Evolutionary conservation across 2,329 filamentous ascomycete species (phyloP).

Genomic region (Verticillium alfalfae): DNA sequence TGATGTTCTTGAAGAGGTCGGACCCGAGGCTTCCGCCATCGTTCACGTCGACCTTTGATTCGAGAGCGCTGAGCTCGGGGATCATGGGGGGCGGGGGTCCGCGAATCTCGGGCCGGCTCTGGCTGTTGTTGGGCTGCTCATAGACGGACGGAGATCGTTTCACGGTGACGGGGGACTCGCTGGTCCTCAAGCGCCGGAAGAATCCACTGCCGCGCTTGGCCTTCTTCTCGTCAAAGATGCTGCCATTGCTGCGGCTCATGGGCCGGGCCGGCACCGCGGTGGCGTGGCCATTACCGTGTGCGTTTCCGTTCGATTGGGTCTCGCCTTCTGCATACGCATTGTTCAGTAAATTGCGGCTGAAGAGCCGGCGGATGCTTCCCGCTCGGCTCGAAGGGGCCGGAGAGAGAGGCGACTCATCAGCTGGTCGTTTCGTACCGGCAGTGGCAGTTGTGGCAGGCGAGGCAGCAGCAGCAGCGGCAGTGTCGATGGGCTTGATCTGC

Average conservation of each 20-base stretch:
- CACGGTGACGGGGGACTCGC: conserved; percentile 22
- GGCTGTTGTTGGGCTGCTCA: conserved; percentile 22
- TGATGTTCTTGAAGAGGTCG: conserved; percentile 56
- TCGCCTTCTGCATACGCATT: conserved; percentile 45
- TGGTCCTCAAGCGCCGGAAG: conserved; percentile 48
- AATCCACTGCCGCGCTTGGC: conserved; percentile 52
- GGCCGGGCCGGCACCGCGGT: conserved; percentile 31
- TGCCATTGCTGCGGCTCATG: conserved; percentile 43
- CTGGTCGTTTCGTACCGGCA: conserved; percentile 42
- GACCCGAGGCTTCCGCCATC: conserved; percentile 40
- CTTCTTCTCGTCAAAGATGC: conserved; percentile 46
- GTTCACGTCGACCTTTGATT: conserved; percentile 39
- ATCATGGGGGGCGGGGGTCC: conserved; percentile 57
- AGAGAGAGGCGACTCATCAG: conserved; percentile 43
- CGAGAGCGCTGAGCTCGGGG: conserved; percentile 48
- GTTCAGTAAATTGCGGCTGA: conserved; percentile 52
- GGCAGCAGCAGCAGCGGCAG: neutral
- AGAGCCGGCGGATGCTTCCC: conserved; percentile 52
- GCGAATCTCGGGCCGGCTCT: conserved; percentile 23
- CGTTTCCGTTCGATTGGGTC: conserved; percentile 30
- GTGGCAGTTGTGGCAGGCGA: conserved; percentile 15
- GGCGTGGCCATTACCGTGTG: conserved; percentile 22
- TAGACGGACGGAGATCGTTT: conserved; percentile 38
- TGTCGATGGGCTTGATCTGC: conserved; percentile 11
- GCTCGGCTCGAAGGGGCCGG: conserved; percentile 45